These are phyloP conservation scores for Epichloe uncinata DNA, from an alignment of 2,329 filamentous ascomycete genomes.

Conservation along the genomic window DNA sequence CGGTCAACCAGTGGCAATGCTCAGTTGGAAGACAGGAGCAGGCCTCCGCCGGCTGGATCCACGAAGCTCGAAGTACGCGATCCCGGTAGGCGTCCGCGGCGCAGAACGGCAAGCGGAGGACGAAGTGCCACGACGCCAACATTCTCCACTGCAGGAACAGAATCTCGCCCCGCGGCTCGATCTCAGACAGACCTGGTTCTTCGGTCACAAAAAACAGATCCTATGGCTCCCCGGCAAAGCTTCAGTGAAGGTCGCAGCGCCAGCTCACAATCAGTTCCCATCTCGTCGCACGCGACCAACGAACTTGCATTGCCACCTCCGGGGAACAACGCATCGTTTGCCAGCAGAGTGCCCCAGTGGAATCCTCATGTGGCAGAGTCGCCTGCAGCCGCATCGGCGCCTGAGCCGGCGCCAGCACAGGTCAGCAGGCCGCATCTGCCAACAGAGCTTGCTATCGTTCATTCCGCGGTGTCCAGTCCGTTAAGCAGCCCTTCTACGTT, in stretches of 20 bases:
- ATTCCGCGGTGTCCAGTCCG: constrained; percentile 20
- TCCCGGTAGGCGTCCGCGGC: constrained; percentile 20
- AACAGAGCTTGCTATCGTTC: constrained; percentile 25
- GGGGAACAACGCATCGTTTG: constrained; percentile 22
- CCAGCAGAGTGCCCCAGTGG: constrained; percentile 21
- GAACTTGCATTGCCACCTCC: constrained; percentile 10
- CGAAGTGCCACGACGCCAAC: constrained; percentile 40
- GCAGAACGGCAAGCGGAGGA: constrained; percentile 40
- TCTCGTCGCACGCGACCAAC: constrained; percentile 10
- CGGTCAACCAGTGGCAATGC: constrained; percentile 31
- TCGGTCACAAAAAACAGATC: constrained; percentile 27
- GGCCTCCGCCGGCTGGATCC: constrained; percentile 29
- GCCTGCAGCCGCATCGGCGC: constrained; percentile 4
- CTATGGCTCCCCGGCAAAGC: constrained; percentile 23
- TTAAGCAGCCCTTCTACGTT: constrained; percentile 17
- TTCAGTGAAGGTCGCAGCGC: constrained; percentile 30
- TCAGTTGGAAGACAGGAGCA: constrained; percentile 33
- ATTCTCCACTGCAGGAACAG: constrained; percentile 24
- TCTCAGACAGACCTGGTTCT: constrained; percentile 52
- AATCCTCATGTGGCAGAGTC: constrained; percentile 6
- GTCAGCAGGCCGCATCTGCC: constrained; percentile 20
- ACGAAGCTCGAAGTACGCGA: constrained; percentile 21
- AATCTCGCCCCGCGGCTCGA: constrained; percentile 37
- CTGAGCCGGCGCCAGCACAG: constrained; percentile 12
- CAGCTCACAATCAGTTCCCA: constrained; percentile 22